Evolutionary conservation across 2,329 filamentous ascomycete genomes (phyloP).

Genomic region (Sphaceloma murrayae): DNA sequence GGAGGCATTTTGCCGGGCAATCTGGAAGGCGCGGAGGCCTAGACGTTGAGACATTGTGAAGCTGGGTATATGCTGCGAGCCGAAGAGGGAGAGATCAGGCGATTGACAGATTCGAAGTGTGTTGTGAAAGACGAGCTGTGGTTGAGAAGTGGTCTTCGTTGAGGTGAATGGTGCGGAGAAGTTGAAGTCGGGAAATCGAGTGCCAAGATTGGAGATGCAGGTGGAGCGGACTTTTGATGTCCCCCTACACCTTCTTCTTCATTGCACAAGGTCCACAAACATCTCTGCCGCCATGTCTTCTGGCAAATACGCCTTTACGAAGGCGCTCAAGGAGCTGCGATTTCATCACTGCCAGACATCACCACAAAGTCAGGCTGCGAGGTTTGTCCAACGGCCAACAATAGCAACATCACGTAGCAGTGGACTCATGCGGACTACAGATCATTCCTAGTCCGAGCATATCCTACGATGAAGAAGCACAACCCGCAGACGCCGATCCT

Average conservation of each 20-base stretch:
- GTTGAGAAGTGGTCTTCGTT: conserved; percentile 3
- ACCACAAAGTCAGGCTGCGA: conserved; percentile 76
- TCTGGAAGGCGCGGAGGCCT: conserved; percentile 46
- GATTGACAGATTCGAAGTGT: background rate
- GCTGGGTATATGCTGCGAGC: conserved; percentile 2
- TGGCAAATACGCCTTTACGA: conserved; percentile 82
- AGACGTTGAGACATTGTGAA: conserved; percentile 46
- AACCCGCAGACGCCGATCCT: conserved; percentile 91
- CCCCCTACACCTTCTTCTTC: too few species aligned
- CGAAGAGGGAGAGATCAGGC: conserved; percentile 24
- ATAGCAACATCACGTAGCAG: conserved; percentile 4
- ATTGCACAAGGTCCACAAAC: too few species aligned
- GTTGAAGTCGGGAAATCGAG: conserved; percentile 3
- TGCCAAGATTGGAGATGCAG: conserved; percentile 9
- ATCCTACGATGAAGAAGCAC: conserved; percentile 99
- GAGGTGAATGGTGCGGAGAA: conserved; percentile 8
- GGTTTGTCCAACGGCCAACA: conserved; percentile 45
- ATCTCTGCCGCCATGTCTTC: conserved; percentile 73
- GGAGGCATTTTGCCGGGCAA: conserved; percentile 46
- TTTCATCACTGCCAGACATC: conserved; percentile 96
- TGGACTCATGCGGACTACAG: conserved; percentile 38
- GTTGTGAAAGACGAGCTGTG: too few species aligned
- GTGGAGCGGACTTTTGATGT: too few species aligned
- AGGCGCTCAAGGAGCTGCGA: conserved; percentile 84
- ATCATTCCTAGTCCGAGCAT: conserved; percentile 80